Evolutionary conservation across 2,329 filamentous ascomycete species (phyloP).

Genomic region (Teratosphaeria epicoccoides): DNA sequence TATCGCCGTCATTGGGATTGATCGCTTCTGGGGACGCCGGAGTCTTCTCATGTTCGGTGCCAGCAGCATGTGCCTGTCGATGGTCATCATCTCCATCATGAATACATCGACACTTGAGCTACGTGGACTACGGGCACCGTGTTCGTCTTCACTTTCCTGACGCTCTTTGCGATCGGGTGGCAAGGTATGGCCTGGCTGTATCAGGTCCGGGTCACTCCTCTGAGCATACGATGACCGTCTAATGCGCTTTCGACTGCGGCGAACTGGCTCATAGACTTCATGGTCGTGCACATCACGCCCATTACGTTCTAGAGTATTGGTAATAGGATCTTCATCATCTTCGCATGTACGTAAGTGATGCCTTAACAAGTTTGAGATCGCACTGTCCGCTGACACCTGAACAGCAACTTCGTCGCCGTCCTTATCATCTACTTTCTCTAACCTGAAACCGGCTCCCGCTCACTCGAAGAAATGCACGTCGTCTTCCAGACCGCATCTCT

Average conservation of each 20-base stretch:
- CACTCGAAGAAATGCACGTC: slow-evolving; percentile 58
- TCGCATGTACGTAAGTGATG: slow-evolving; percentile 15
- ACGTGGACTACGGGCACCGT: slow-evolving; percentile 15
- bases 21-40: slow-evolving; percentile 43
- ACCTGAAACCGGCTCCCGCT: slow-evolving; percentile 45
- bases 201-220: slow-evolving; percentile 15
- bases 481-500: slow-evolving; percentile 40
- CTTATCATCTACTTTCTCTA: slow-evolving; percentile 45
- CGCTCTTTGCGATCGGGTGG: slow-evolving; percentile 16
- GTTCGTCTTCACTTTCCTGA: slow-evolving; percentile 15
- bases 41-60: slow-evolving; percentile 63
- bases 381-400: neutral
- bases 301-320: slow-evolving; percentile 47
- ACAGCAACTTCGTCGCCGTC: slow-evolving; percentile 5
- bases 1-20: slow-evolving; percentile 40
- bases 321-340: slow-evolving; percentile 44
- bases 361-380: neutral
- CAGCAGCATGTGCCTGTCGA: slow-evolving; percentile 16
- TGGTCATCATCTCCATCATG: slow-evolving; percentile 14
- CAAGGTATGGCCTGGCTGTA: slow-evolving; percentile 14
- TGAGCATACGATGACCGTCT: slow-evolving; percentile 22
- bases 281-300: slow-evolving; percentile 57
- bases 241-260: slow-evolving; percentile 36
- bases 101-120: slow-evolving; percentile 1
- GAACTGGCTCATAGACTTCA: slow-evolving; percentile 52